phyloP scores from a whole-genome alignment of 495 filamentous ascomycete genomes.

The Penicillium nucicola region DNA sequence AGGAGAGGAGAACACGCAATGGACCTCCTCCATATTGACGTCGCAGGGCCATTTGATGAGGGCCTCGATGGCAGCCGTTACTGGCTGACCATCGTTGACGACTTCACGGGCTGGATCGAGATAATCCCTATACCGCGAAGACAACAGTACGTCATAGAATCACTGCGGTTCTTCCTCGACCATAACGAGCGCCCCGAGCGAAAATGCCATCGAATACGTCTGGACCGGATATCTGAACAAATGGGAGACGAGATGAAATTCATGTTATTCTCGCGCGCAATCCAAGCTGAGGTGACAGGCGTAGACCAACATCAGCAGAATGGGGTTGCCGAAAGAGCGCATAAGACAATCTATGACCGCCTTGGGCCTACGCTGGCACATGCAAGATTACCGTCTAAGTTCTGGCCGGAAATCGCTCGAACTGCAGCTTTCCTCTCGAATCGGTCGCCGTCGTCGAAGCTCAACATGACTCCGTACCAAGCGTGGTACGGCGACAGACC shows the following conservation, averaged over 20 bases:
- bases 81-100: slow-evolving; percentile 21
- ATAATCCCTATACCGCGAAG: slow-evolving; percentile 11
- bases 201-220: slow-evolving; percentile 18
- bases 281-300: slow-evolving; percentile 14
- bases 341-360: slow-evolving; percentile 18
- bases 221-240: slow-evolving; percentile 15
- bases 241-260: slow-evolving; percentile 23
- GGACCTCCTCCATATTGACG: slow-evolving; percentile 21
- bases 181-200: slow-evolving; percentile 18
- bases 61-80: slow-evolving; percentile 19
- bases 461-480: slow-evolving; percentile 25
- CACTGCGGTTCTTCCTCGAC: slow-evolving; percentile 16
- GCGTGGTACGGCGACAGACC: slow-evolving; percentile 22
- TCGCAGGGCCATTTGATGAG: slow-evolving; percentile 17
- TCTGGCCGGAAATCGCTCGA: slow-evolving; percentile 19
- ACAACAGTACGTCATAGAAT: slow-evolving; percentile 13
- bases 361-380: slow-evolving; percentile 12
- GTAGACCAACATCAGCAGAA: slow-evolving; percentile 21
- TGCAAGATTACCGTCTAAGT: slow-evolving; percentile 15
- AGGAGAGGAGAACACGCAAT: slow-evolving; percentile 19
- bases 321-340: slow-evolving; percentile 19
- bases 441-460: slow-evolving; percentile 14
- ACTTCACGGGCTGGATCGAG: slow-evolving; percentile 17
- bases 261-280: slow-evolving; percentile 13
- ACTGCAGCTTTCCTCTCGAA: slow-evolving; percentile 21